Evolutionary conservation across 148 eudicot species (phyloP).

Genomic region (Amaranthus palmeri): DNA sequence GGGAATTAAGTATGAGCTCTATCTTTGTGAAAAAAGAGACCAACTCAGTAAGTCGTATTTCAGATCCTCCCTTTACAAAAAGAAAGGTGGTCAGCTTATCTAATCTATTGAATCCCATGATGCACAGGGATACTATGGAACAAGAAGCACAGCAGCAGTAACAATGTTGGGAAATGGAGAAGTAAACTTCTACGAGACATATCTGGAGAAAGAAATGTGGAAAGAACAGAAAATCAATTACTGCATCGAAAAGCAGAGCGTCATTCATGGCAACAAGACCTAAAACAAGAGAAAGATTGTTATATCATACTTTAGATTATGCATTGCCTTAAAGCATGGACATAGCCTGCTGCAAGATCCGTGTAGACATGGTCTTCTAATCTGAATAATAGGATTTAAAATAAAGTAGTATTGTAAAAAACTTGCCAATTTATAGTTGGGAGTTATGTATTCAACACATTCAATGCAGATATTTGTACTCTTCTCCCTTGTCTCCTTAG

Average conservation of each 20-base stretch:
- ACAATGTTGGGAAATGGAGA: conserved; percentile 40
- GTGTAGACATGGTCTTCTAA: not conserved
- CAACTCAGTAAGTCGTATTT: conserved; percentile 36
- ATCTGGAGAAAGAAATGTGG: conserved; percentile 53
- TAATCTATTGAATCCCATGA: conserved; percentile 8
- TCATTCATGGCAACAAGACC: not conserved
- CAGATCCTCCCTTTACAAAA: conserved; percentile 2
- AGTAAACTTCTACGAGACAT: conserved; percentile 51
- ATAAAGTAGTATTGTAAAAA: not conserved
- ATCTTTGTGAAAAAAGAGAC: conserved; percentile 64
- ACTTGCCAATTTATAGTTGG: not conserved
- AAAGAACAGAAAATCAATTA: conserved; percentile 41
- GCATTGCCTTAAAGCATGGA: conserved; percentile 1
- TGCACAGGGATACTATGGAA: conserved; percentile 55
- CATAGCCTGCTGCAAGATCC: not conserved
- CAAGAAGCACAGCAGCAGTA: conserved; percentile 60
- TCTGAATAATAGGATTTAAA: not conserved
- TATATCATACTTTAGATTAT: not conserved
- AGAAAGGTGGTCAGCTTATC: not conserved
- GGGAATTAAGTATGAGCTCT: conserved; percentile 61
- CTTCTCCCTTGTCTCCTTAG: not conserved
- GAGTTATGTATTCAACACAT: not conserved
- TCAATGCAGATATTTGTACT: not conserved
- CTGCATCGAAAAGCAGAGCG: conserved; percentile 27
- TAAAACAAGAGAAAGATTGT: not conserved